phyloP scores from a whole-genome alignment of 2,329 filamentous ascomycete genomes.

The Fusarium siculi region DNA sequence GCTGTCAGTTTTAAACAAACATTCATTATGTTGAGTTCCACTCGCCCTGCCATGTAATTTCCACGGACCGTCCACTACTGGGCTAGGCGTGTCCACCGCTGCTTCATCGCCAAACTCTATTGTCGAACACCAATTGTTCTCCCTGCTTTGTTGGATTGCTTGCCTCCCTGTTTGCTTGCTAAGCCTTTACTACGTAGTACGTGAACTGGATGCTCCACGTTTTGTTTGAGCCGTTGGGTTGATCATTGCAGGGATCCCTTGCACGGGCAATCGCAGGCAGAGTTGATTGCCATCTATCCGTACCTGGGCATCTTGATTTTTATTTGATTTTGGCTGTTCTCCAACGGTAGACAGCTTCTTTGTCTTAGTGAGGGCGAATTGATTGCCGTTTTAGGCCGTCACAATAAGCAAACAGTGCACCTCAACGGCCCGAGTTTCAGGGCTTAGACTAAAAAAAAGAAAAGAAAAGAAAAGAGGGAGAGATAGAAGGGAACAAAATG shows the following conservation, averaged over 20 bases:
- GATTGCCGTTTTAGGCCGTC: conserved; percentile 3
- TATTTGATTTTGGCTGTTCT: background rate
- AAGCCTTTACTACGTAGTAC: conserved; percentile 22
- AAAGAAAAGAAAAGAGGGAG: background rate
- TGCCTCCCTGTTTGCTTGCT: conserved; percentile 21
- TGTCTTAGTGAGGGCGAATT: background rate
- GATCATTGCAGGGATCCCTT: conserved; percentile 18
- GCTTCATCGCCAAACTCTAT: conserved; percentile 45
- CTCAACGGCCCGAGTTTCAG: background rate
- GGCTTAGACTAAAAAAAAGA: background rate
- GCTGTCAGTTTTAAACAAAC: background rate
- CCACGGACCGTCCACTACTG: conserved; percentile 29
- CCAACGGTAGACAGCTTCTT: background rate
- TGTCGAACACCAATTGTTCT: conserved; percentile 27
- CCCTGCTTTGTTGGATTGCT: conserved; percentile 15
- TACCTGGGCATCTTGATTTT: background rate
- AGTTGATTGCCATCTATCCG: background rate
- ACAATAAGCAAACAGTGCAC: background rate
- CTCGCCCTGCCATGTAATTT: conserved; percentile 37
- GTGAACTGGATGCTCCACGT: conserved; percentile 1
- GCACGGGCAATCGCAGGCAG: conserved; percentile 3
- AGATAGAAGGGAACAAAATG: background rate
- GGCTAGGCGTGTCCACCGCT: conserved; percentile 35
- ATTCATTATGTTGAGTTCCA: background rate
- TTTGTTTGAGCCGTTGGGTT: conserved; percentile 24